Percentiles rank a stretch among this genome's conserved stretches.
Evolutionary conservation across 257 asterid genomes (phyloP).

Genomic region (Osmanthus fragrans): DNA sequence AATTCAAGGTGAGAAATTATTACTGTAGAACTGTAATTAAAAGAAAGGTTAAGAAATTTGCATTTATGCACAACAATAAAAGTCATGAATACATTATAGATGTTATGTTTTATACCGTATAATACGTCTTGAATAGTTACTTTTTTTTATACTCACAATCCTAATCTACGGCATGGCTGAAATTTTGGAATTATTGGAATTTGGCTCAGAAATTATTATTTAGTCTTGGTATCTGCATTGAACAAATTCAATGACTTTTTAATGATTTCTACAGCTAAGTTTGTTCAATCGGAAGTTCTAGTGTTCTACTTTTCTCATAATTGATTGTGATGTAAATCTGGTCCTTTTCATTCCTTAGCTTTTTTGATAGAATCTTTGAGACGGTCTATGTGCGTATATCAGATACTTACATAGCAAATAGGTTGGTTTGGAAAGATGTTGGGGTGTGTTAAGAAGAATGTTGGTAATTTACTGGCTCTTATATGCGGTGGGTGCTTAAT

Average conservation of each 20-base stretch:
- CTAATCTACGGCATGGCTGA: background rate
- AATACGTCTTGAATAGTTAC: background rate
- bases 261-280: background rate
- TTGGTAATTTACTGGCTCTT: background rate
- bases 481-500: background rate
- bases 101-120: background rate
- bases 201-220: background rate
- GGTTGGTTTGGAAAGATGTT: background rate
- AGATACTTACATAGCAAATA: background rate
- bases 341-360: background rate
- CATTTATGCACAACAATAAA: background rate
- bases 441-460: background rate
- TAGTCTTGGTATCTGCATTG: background rate
- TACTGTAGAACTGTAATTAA: background rate
- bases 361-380: background rate
- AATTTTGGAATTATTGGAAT: background rate
- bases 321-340: background rate
- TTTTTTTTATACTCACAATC: background rate
- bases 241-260: background rate
- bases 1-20: background rate
- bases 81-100: background rate
- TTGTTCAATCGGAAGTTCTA: background rate
- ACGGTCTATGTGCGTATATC: background rate
- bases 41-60: background rate
- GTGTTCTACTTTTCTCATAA: background rate